A percentile compares a stretch with the other conserved stretches of the same genome.
Conservation (phyloP, 2,329 filamentous ascomycete genomes). For the Acarospora socialis region DNA sequence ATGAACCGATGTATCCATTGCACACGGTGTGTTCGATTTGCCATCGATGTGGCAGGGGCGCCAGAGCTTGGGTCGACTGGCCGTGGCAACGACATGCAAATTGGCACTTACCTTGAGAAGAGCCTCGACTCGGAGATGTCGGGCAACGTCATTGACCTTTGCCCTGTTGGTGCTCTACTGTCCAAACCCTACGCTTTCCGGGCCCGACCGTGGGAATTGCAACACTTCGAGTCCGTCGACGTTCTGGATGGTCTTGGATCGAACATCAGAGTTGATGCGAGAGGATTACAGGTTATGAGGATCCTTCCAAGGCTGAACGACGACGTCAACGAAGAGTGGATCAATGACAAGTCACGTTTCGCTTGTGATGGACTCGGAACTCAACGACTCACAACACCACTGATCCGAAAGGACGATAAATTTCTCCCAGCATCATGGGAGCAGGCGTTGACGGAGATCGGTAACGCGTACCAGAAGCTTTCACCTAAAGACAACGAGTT, state of each 20-base stretch:
- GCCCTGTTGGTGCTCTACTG: conserved; percentile 88
- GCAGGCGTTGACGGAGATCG: conserved; percentile 80
- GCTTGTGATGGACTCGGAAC: conserved; percentile 94
- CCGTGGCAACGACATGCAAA: conserved; percentile 93
- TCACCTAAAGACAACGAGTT: conserved; percentile 85
- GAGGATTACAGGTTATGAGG: conserved; percentile 92
- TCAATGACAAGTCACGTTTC: conserved; percentile 95
- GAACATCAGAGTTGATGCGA: conserved; percentile 84
- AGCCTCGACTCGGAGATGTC: conserved; percentile 91
- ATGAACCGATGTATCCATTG: conserved; percentile 99
- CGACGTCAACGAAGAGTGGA: conserved; percentile 98
- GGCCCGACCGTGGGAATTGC: conserved; percentile 90
- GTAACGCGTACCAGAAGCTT: conserved; percentile 62
- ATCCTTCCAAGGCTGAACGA: conserved; percentile 87
- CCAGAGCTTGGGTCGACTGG: conserved; percentile 89
- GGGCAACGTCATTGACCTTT: conserved; percentile 94
- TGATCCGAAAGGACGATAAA: conserved; percentile 76
- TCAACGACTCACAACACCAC: conserved; percentile 81
- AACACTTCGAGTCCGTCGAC: conserved; percentile 91
- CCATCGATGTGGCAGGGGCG: conserved; percentile 91
- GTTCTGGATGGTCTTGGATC: conserved; percentile 86
- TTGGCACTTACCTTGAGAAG: conserved; percentile 92
- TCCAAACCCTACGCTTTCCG: conserved; percentile 98
- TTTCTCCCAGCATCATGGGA: conserved; percentile 93
- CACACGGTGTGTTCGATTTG: conserved; percentile 92